phyloP scores from a whole-genome alignment of 805 yeast species.

The Metschnikowia aberdeeniae region DNA sequence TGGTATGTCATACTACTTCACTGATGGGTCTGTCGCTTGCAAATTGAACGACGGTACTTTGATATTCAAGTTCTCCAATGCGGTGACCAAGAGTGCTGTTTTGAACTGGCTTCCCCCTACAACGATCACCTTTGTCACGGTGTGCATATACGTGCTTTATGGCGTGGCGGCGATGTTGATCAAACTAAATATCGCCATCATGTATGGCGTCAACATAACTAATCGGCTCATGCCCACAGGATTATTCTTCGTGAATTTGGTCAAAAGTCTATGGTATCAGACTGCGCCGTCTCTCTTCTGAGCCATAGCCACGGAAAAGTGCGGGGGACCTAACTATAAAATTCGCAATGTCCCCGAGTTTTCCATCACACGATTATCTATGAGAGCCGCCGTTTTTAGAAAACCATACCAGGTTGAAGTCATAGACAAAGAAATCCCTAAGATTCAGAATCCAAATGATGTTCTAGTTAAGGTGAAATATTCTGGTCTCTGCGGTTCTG shows the following conservation, averaged over 20 bases:
- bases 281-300: neutral
- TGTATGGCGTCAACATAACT: neutral
- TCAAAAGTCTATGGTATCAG: conserved; percentile 1
- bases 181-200: conserved; percentile 10
- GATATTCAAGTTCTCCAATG: conserved; percentile 15
- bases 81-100: conserved; percentile 4
- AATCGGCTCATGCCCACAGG: neutral
- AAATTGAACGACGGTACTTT: conserved; percentile 7
- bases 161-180: conserved; percentile 15
- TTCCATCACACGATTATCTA: conserved; percentile 11
- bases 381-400: conserved; percentile 50
- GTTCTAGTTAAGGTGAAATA: conserved; percentile 45
- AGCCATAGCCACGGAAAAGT: conserved; percentile 3
- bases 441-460: conserved; percentile 34
- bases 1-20: neutral
- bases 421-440: conserved; percentile 38
- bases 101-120: conserved; percentile 9
- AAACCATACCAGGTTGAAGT: conserved; percentile 42
- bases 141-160: conserved; percentile 12
- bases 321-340: conserved; percentile 1
- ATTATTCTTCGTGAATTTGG: neutral
- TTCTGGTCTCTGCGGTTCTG: conserved; percentile 54
- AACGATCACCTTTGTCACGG: conserved; percentile 9
- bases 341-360: neutral
- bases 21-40: conserved; percentile 4